These are phyloP conservation scores for Acanthamoeba lenticulata DNA, from an alignment of 208 protist genomes.

Conservation along the genomic window DNA sequence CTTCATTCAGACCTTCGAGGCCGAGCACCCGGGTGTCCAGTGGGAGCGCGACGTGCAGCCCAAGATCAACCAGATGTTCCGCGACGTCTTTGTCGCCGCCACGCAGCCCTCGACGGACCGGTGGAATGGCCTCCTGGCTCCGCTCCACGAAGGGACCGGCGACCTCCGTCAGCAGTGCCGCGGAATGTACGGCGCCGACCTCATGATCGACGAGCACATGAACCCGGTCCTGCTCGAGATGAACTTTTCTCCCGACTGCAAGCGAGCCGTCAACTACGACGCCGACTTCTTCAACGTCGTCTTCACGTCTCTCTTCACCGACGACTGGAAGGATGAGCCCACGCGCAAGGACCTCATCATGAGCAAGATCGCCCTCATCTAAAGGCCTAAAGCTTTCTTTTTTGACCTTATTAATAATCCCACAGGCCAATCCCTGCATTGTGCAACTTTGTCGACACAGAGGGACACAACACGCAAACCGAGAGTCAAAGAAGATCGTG, in stretches of 20 bases:
- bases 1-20: constrained; percentile 65
- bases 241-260: constrained; percentile 74
- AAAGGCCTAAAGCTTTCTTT: too few species aligned
- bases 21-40: constrained; percentile 18
- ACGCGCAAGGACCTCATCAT: background rate
- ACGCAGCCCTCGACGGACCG: constrained; percentile 9
- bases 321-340: constrained; percentile 59
- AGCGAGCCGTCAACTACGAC: constrained; percentile 74
- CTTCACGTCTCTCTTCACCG: constrained; percentile 70
- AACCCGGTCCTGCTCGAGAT: constrained; percentile 71
- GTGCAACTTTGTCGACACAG: too few species aligned
- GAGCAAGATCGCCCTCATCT: constrained; percentile 55
- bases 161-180: constrained; percentile 45
- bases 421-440: too few species aligned
- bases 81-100: constrained; percentile 61
- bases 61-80: constrained; percentile 66
- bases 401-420: too few species aligned
- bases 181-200: constrained; percentile 72
- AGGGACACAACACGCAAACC: too few species aligned
- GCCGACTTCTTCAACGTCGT: constrained; percentile 77
- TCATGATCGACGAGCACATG: constrained; percentile 75
- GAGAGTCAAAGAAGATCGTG: too few species aligned
- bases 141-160: background rate
- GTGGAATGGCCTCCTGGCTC: background rate
- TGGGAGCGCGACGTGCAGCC: constrained; percentile 53